Conservation (phyloP, 2,329 filamentous ascomycete species). For the Daldinia sp. region DNA sequence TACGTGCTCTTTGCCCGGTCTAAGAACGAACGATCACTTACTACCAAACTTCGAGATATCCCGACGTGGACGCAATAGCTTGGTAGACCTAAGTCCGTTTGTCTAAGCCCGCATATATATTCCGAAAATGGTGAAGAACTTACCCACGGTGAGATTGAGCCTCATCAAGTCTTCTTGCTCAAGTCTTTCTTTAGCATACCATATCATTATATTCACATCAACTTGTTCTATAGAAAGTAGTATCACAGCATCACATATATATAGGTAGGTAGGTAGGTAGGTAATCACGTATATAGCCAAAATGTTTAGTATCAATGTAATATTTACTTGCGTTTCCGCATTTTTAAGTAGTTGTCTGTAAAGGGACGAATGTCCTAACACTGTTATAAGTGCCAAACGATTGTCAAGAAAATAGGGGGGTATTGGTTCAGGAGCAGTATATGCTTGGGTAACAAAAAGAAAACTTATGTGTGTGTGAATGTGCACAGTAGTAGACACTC, state of each 20-base stretch:
- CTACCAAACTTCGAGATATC: background rate
- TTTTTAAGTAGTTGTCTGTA: constrained; percentile 8
- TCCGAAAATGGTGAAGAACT: too few species aligned
- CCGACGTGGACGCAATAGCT: background rate
- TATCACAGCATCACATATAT: background rate
- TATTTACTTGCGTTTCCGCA: constrained; percentile 10
- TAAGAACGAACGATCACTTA: background rate
- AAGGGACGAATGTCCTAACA: constrained; percentile 14
- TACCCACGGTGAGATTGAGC: background rate
- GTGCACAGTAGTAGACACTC: constrained; percentile 17
- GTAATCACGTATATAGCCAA: background rate
- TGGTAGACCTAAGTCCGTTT: too few species aligned
- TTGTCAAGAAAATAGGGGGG: constrained; percentile 26
- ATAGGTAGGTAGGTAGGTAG: background rate
- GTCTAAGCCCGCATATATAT: too few species aligned
- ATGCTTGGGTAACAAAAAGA: constrained; percentile 29
- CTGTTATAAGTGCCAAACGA: constrained; percentile 10
- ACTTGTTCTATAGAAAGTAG: background rate
- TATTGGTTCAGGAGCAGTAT: constrained; percentile 28
- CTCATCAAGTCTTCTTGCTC: background rate
- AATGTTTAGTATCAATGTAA: constrained; percentile 4
- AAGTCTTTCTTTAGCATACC: background rate
- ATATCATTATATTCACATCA: background rate
- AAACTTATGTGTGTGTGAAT: constrained; percentile 16
- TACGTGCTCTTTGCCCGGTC: background rate